Base-by-base conservation (phyloP, 441 rosid genomes). In the Capsella rubella region DNA sequence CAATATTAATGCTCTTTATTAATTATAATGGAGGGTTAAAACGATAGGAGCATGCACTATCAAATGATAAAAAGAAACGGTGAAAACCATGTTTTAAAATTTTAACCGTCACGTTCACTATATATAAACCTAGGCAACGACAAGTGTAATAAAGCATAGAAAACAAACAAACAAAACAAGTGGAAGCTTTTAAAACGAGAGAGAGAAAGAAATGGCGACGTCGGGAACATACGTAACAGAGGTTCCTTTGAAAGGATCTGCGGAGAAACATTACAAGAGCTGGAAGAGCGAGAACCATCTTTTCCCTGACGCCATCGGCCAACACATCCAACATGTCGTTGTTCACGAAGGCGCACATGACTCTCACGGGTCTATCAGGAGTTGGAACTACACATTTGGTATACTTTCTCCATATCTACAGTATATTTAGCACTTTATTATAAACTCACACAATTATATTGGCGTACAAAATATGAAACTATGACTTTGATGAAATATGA, bases 211-310 rank as follows among this genome's bases (percentile, higher is more conserved):
- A 12, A 64, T 74, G 78, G 73, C 78, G n/a, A 74, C 73, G 28
- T 66, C 73, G 29, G 78, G 78, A 74, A 73, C 78, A 32, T 74
- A 73, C 16, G 65, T 65, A 50, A 65, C 77, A 0, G 71, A 73
- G 66, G 66, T 74, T 67, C 62, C 62, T 0, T n/a, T 67, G 8
- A 67, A 67, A 39, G 73, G 73, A 16, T 6, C 73, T 10, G 67
- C 68, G 6, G 73, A 58, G 39, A 25, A 59, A 4, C 73, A 74
- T 37, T 74, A 74, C 71, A 74, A 50, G 31, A 67, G 47, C 49
- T 74, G 67, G 78, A 74, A 18, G 67, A 67, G 15, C 28, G 73
- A 74, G 54, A 74, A 59, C 28, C 78, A 66, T 59, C n/a, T 59
- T 18, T 74, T 74, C 73, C 67, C 67, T 50, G 73, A 74, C 46